These are phyloP conservation scores for Polychaeton citri DNA, from an alignment of 2,329 filamentous ascomycete species.

Conservation along the genomic window DNA sequence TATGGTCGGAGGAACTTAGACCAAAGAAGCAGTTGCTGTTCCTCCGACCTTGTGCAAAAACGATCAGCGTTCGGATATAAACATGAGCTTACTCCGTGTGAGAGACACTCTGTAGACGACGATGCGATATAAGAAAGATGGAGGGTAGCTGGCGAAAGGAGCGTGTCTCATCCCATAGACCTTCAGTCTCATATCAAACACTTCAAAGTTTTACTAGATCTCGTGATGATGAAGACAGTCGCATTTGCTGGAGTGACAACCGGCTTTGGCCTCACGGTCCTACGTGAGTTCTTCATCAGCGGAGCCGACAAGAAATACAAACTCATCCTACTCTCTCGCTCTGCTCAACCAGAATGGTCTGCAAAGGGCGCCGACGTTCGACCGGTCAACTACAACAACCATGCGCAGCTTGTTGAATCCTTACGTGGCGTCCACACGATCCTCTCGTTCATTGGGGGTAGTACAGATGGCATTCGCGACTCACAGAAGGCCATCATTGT, in stretches of 20 bases:
- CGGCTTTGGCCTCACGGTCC: conserved; percentile 18
- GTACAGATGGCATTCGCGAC: conserved; percentile 4
- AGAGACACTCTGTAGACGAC: too few species aligned
- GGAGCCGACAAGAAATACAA: conserved; percentile 9
- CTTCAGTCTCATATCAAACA: too few species aligned
- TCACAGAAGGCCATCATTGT: conserved; percentile 40
- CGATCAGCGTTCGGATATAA: too few species aligned
- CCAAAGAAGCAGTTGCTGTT: too few species aligned
- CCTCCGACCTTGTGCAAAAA: too few species aligned
- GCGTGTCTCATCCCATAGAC: too few species aligned
- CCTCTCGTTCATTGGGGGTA: conserved; percentile 15
- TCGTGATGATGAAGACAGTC: conserved; percentile 12
- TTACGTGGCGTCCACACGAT: conserved; percentile 18
- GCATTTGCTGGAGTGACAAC: conserved; percentile 16
- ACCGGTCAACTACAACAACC: conserved; percentile 14
- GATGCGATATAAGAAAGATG: too few species aligned
- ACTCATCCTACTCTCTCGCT: conserved; percentile 16
- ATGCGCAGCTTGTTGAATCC: conserved; percentile 9
- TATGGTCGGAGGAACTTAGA: too few species aligned
- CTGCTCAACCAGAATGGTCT: conserved; percentile 9
- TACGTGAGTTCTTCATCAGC: conserved; percentile 11
- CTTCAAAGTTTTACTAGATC: too few species aligned
- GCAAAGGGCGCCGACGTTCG: conserved; percentile 13
- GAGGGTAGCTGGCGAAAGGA: too few species aligned
- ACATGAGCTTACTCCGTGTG: too few species aligned